These are phyloP conservation scores for Rhodotorula paludigena DNA, from an alignment of 768 basidiomycete species.

Conservation along the genomic window DNA sequence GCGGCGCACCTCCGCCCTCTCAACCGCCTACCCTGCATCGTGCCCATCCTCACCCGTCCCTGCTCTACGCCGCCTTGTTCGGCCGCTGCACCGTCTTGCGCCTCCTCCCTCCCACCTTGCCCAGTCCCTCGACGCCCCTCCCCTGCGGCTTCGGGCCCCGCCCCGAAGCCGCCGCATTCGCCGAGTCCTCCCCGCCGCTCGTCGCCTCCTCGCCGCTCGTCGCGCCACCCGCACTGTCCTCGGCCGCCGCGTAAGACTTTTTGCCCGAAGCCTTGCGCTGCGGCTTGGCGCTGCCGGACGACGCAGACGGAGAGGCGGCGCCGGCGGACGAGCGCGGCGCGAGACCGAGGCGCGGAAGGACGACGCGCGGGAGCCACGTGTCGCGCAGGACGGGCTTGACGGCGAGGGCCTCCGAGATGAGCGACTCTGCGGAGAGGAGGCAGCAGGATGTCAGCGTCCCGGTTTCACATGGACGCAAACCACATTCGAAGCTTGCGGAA, in stretches of 20 bases:
- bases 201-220: conserved; percentile 3
- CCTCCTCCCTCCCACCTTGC: conserved; percentile 29
- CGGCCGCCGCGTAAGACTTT: background rate
- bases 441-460: background rate
- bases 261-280: background rate
- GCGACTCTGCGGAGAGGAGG: conserved; percentile 10
- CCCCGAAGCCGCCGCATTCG: background rate
- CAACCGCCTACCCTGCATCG: too few species aligned
- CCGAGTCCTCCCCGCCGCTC: conserved; percentile 8
- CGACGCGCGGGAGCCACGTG: conserved; percentile 29
- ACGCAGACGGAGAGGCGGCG: background rate
- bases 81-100: conserved; percentile 31
- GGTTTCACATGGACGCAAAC: background rate
- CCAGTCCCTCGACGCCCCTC: conserved; percentile 27
- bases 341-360: conserved; percentile 1
- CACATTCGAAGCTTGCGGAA: background rate
- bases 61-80: background rate
- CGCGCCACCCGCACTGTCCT: conserved; percentile 1
- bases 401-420: conserved; percentile 24
- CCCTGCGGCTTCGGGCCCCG: background rate
- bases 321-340: background rate
- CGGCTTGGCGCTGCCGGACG: background rate
- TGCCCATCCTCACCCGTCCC: too few species aligned
- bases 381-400: conserved; percentile 21
- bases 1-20: too few species aligned